Conservation (phyloP, 208 protist genomes). For the Trypanosoma vivax region DNA sequence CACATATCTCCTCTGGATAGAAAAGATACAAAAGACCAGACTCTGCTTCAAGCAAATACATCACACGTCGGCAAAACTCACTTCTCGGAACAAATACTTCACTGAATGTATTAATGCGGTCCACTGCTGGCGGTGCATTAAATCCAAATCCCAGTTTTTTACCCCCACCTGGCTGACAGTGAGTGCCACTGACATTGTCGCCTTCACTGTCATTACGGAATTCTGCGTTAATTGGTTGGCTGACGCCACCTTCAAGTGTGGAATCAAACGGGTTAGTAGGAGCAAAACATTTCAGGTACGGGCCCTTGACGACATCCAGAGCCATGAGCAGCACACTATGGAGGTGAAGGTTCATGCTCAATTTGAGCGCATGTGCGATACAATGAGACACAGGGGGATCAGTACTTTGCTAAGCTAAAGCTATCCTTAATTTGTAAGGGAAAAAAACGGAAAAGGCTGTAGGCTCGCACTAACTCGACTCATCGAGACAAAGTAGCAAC, state of each 20-base stretch:
- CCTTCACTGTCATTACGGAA: background rate
- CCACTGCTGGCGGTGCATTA: background rate
- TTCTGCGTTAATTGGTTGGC: background rate
- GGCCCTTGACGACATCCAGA: slow-evolving; percentile 74
- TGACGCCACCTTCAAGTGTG: background rate
- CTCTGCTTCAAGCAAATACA: slow-evolving; percentile 65
- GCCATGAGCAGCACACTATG: slow-evolving; percentile 72
- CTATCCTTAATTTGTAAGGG: background rate
- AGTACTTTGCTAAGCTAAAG: too few species aligned
- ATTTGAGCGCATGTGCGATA: background rate
- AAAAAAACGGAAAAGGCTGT: background rate
- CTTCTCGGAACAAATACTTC: slow-evolving; percentile 76
- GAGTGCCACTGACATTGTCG: background rate
- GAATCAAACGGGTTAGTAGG: slow-evolving; percentile 29
- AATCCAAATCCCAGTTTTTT: too few species aligned
- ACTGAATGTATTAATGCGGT: slow-evolving; percentile 29
- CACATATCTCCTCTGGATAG: slow-evolving; percentile 77
- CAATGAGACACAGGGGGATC: background rate
- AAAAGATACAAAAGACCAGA: slow-evolving; percentile 68
- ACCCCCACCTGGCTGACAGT: too few species aligned
- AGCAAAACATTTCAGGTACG: slow-evolving; percentile 73
- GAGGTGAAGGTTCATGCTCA: slow-evolving; percentile 21
- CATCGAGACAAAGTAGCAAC: too few species aligned
- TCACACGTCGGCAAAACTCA: slow-evolving; percentile 72
- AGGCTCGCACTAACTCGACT: background rate